These are phyloP conservation scores for Colletotrichum sp. DNA, from an alignment of 2,329 filamentous ascomycete species.

Conservation along the genomic window DNA sequence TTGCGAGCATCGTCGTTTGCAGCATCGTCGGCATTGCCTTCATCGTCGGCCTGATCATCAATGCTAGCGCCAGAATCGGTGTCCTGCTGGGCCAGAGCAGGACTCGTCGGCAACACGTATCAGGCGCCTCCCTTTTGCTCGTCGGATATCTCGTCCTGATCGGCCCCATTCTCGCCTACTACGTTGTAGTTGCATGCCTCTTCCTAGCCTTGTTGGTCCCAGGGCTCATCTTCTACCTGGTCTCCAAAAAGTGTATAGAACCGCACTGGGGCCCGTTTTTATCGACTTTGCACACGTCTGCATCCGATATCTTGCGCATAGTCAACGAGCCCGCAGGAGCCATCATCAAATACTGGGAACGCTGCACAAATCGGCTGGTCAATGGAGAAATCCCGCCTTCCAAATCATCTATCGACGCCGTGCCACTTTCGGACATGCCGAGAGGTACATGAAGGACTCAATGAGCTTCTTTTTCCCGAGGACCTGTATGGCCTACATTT, in stretches of 20 bases:
- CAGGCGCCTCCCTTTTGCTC: not conserved
- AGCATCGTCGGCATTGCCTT: not conserved
- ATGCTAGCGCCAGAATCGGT: not conserved
- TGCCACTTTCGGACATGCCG: not conserved
- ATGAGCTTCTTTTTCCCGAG: not conserved
- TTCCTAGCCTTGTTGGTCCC: not conserved
- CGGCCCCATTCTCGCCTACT: not conserved
- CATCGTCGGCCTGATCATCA: not conserved
- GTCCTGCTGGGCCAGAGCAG: not conserved
- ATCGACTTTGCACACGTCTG: not conserved
- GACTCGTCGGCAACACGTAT: not conserved
- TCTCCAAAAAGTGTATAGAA: not conserved
- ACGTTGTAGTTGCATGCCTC: not conserved
- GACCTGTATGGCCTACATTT: not conserved
- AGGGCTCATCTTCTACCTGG: not conserved
- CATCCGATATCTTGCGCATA: not conserved
- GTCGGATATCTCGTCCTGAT: not conserved
- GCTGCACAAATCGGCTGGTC: not conserved
- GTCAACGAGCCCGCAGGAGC: not conserved
- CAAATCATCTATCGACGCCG: not conserved
- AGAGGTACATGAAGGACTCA: not conserved
- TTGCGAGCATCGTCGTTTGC: not conserved
- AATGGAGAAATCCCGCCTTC: not conserved
- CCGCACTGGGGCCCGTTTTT: not conserved
- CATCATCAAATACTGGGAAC: not conserved